Conservation (phyloP, 345 rosid species). For the Reutealis trisperma region DNA sequence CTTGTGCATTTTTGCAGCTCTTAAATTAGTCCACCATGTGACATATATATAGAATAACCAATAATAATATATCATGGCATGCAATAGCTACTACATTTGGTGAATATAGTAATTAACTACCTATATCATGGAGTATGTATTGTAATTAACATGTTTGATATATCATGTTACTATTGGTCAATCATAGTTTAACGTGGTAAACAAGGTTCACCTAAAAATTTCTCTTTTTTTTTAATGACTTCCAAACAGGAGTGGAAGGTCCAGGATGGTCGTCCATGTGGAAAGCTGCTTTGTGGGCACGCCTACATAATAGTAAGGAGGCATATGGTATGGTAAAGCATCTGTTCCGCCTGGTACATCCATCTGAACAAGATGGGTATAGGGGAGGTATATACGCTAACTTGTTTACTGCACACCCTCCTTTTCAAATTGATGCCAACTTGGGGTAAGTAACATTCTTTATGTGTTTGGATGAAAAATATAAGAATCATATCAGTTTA, state of each 20-base stretch:
- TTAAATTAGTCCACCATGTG: not conserved
- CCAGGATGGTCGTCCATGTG: constrained; percentile 95
- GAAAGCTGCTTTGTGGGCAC: constrained; percentile 92
- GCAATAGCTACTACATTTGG: no score
- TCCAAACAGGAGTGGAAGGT: constrained; percentile 76
- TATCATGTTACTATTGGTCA: no score
- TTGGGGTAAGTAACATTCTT: constrained; percentile 62
- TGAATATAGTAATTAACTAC: no score
- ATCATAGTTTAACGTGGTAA: no score
- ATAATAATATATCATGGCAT: no score
- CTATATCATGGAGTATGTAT: no score
- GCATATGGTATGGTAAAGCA: constrained; percentile 76
- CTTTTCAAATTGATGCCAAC: constrained; percentile 98
- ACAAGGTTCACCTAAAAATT: not conserved
- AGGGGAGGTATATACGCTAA: constrained; percentile 86
- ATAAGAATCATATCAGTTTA: not conserved
- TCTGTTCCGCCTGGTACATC: constrained; percentile 73
- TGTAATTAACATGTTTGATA: no score
- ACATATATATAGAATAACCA: no score
- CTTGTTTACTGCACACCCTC: constrained; percentile 92
- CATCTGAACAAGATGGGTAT: constrained; percentile 50
- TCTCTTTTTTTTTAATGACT: not conserved
- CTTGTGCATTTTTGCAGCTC: not conserved
- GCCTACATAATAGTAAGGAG: constrained; percentile 63
- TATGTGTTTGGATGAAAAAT: not conserved